Base-by-base conservation (phyloP, 1,139 yeast genomes). In the Cylindricascospora bacillispora region DNA sequence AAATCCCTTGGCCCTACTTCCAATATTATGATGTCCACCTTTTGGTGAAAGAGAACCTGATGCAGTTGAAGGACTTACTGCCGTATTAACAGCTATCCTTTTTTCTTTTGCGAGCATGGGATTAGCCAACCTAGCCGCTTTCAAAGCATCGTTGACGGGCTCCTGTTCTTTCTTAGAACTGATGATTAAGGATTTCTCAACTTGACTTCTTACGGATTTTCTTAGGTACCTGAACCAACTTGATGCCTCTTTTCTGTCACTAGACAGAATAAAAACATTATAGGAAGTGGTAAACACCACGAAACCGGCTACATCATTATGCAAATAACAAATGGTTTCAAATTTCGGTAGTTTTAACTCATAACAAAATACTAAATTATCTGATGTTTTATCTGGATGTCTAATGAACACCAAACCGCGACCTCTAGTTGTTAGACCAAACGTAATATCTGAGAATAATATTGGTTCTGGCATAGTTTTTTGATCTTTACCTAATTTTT, bases 101-200 rank as follows among this genome's bases (percentile, higher is more conserved):
- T 18, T 18, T 18, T 7, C 7, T 18, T 18, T 18, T 7, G 21
- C 10, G 20, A 36, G 20, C 17, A 18, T 30, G 6, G 42, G 43
- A 13, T 41, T 38, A 10, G 42, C 46, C 7, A 41, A 28, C 16
- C 38, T 32, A 6, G 47, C 45, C 6, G 47, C 47, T 26, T 32
- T 35, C 20, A 41, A 31, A 2, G 47, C 47, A 18, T 37, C 33
- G 7, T 27, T 32, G 15, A 27, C 33, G 15, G 31, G 29, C 1
- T 29, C 31, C 6, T 34, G 38, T 9, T 33, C 40, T 10, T 24
- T 34, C 21, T 28, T 34, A 20, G 28, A 15, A 14, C 30, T n/a
- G n/a, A n/a, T n/a, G n/a, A n/a, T n/a, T n/a, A n/a, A n/a, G n/a
- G n/a, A n/a, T n/a, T n/a, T n/a, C n/a, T n/a, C n/a, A n/a, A n/a